phyloP scores from a whole-genome alignment of 2,329 filamentous ascomycete species.

The Xylaria sp. region DNA sequence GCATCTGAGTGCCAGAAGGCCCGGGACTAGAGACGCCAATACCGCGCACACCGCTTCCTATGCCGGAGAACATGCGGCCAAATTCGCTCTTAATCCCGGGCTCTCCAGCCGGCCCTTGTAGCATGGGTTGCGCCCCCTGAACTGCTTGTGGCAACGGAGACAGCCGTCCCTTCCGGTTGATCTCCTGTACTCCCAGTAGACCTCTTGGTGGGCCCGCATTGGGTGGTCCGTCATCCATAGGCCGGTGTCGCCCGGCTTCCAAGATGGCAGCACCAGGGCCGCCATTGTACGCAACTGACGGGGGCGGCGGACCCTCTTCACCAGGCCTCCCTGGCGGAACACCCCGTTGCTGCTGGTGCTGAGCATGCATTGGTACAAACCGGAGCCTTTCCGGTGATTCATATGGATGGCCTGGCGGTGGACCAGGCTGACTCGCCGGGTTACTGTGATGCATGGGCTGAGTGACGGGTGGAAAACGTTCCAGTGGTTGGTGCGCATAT shows the following conservation, averaged over 20 bases:
- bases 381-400: slow-evolving; percentile 49
- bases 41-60: slow-evolving; percentile 56
- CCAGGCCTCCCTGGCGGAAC: slow-evolving; percentile 36
- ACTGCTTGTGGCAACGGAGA: slow-evolving; percentile 91
- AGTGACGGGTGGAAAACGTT: slow-evolving; percentile 37
- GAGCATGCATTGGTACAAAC: slow-evolving; percentile 33
- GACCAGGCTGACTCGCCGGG: slow-evolving; percentile 28
- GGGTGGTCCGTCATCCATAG: slow-evolving; percentile 50
- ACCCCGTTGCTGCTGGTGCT: slow-evolving; percentile 31
- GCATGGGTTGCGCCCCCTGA: slow-evolving; percentile 80
- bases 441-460: slow-evolving; percentile 32
- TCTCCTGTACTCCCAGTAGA: slow-evolving; percentile 73
- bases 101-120: slow-evolving; percentile 72
- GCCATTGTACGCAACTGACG: slow-evolving; percentile 46
- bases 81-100: slow-evolving; percentile 93
- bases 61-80: slow-evolving; percentile 91
- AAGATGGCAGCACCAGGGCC: slow-evolving; percentile 39
- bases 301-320: slow-evolving; percentile 47
- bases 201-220: slow-evolving; percentile 56
- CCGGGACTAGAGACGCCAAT: slow-evolving; percentile 50
- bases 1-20: slow-evolving; percentile 38
- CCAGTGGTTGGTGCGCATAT: slow-evolving; percentile 35
- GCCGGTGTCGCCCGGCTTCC: slow-evolving; percentile 39
- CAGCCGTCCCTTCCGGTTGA: slow-evolving; percentile 73
- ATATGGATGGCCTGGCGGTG: slow-evolving; percentile 35